Base-by-base conservation (phyloP, 352 stramenopile genomes). In the Phytophthora constricta region DNA sequence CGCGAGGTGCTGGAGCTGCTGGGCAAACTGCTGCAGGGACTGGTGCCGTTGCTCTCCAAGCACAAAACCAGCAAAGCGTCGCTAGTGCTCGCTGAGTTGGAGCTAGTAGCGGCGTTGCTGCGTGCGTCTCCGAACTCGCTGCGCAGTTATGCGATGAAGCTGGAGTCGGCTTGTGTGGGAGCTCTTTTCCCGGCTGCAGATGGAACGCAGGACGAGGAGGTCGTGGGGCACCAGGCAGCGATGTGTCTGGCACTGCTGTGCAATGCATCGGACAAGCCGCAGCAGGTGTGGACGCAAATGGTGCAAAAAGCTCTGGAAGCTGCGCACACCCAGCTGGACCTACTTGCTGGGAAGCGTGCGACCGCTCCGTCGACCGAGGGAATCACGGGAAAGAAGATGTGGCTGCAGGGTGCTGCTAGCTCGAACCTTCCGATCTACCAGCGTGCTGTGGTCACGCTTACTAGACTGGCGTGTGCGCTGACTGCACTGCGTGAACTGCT, bases 211-310 rank as follows among this genome's bases (percentile, higher is more conserved):
- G 22, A 65, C 1, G 39, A 72, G 27, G 57, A 77, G 1, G 27
- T 61, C 10, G 61, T 69, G 8, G 53, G 58, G 23, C 42, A 62
- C 19, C 62, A 58, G 2, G 77, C 77, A 5, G 61, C 65, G 7
- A 53, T 71, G 53, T 93, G 86, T 59, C 58, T 93, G 8, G 77
- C 72, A 0, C 23, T 75, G 54, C 62, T 91, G 43, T 72, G 79
- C 26, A 89, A 87, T 37, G 82, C 81, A 4, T 93, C 79, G 4
- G 84, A 91, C 46, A 87, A 90, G 43, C 74, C 81, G 3, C 80
- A 78, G 33, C 64, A 76, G 33, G 49, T 79, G 59, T 94, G 86
- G 86, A 90, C 77, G 65, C 77, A 90, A 27, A 80, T 91, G 65
- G 67, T 78, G 14, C 77, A 89, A 46, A 88, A 86, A 56, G 66